A percentile compares a stretch with the other conserved stretches of the same genome.
phyloP scores from a whole-genome alignment of 805 yeast genomes.

The Clavispora santaluciae region DNA sequence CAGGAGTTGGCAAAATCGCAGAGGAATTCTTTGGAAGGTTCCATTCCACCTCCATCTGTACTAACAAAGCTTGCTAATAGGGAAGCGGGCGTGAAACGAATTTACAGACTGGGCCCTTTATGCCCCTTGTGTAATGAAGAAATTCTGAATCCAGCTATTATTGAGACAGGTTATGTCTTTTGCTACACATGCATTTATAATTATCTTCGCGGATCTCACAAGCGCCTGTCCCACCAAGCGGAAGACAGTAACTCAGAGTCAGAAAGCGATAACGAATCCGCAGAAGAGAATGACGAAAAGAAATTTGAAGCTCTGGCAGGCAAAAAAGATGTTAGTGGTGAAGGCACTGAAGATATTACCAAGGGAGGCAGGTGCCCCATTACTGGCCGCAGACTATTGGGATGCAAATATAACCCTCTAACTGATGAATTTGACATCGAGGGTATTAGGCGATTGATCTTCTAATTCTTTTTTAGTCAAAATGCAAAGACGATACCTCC shows the following conservation, averaged over 20 bases:
- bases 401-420: slow-evolving; percentile 61
- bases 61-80: slow-evolving; percentile 14
- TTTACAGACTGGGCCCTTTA: slow-evolving; percentile 25
- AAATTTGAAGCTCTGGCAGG: slow-evolving; percentile 2
- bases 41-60: slow-evolving; percentile 45
- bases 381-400: slow-evolving; percentile 65
- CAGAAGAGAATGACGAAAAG: slow-evolving; percentile 10
- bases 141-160: slow-evolving; percentile 74
- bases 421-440: slow-evolving; percentile 64
- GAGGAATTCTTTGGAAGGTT: slow-evolving; percentile 41
- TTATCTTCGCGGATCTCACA: slow-evolving; percentile 48
- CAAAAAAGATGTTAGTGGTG: slow-evolving; percentile 9
- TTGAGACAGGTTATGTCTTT: slow-evolving; percentile 88
- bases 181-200: slow-evolving; percentile 83
- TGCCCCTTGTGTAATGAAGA: slow-evolving; percentile 70
- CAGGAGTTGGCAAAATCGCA: slow-evolving; percentile 48
- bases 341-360: slow-evolving; percentile 23
- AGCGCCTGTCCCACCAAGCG: slow-evolving; percentile 17
- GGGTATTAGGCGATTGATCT: slow-evolving; percentile 70
- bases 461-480: slow-evolving; percentile 27
- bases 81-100: slow-evolving; percentile 14
- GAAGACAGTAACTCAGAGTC: slow-evolving; percentile 11
- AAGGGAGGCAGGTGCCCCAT: slow-evolving; percentile 79
- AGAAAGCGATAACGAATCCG: slow-evolving; percentile 16
- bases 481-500: too few relatives aligned